phyloP scores from a whole-genome alignment of 805 yeast species.

The Candida incommunis region DNA sequence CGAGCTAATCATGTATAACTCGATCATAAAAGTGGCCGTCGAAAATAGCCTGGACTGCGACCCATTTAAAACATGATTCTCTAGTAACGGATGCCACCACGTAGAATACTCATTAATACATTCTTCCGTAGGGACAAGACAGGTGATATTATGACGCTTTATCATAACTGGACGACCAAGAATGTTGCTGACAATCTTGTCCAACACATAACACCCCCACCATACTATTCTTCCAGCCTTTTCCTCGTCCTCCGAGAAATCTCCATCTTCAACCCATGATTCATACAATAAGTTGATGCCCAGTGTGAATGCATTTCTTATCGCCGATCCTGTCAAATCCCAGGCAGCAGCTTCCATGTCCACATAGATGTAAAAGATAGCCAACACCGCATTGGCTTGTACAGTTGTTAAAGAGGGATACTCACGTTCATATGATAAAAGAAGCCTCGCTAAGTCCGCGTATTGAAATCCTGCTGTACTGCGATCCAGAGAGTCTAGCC shows the following conservation, averaged over 20 bases:
- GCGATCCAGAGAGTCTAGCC: constrained; percentile 2
- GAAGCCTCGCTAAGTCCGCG: constrained; percentile 8
- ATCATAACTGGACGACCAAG: constrained; percentile 9
- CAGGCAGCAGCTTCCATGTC: constrained; percentile 8
- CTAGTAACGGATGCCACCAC: constrained; percentile 5
- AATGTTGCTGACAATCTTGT: constrained; percentile 7
- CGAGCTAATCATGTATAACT: constrained; percentile 6
- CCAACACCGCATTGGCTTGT: constrained; percentile 8
- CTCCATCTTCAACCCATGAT: constrained; percentile 2
- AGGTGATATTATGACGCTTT: constrained; percentile 8
- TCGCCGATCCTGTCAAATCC: constrained; percentile 9
- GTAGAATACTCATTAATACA: constrained; percentile 4
- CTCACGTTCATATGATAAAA: constrained; percentile 7
- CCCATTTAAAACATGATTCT: constrained; percentile 1
- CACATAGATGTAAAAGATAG: constrained; percentile 4
- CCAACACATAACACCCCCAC: constrained; percentile 10
- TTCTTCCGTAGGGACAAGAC: constrained; percentile 5
- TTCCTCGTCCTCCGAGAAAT: constrained; percentile 4
- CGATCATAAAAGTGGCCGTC: constrained; percentile 6
- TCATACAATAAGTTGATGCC: constrained; percentile 7
- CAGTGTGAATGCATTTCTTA: constrained; percentile 6
- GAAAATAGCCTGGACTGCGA: constrained; percentile 6
- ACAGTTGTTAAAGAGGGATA: constrained; percentile 7
- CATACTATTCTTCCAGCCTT: constrained; percentile 6
- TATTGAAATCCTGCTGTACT: constrained; percentile 6